Conservation (phyloP, 495 filamentous ascomycete species). For the Penicillium steckii region DNA sequence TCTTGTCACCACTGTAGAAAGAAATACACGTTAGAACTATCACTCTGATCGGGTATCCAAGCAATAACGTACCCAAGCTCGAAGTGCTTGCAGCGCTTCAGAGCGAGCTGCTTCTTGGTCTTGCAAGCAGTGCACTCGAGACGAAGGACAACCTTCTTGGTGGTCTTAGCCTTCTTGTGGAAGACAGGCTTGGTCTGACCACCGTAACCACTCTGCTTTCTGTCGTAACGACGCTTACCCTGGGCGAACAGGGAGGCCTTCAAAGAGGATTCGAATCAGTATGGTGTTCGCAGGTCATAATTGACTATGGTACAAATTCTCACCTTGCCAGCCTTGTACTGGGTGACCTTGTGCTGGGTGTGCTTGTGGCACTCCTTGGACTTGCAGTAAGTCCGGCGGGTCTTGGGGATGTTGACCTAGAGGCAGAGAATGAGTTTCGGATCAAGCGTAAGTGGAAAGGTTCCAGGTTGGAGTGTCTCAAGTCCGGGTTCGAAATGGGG, state of each 20-base stretch:
- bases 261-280: conserved; percentile 26
- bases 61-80: conserved; percentile 81
- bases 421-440: conserved; percentile 28
- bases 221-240: conserved; percentile 99
- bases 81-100: conserved; percentile 99
- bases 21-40: conserved; percentile 25
- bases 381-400: conserved; percentile 93
- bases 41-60: background rate
- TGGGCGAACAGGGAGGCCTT: conserved; percentile 91
- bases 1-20: conserved; percentile 93
- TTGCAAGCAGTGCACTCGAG: conserved; percentile 96
- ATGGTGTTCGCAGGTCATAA: background rate
- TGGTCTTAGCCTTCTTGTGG: conserved; percentile 99
- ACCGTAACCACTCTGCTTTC: conserved; percentile 98
- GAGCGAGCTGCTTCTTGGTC: conserved; percentile 94
- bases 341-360: conserved; percentile 90
- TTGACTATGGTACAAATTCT: conserved; percentile 7
- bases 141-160: conserved; percentile 98
- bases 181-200: conserved; percentile 99
- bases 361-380: conserved; percentile 93
- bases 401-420: conserved; percentile 88
- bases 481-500: background rate
- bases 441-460: background rate
- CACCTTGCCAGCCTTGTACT: conserved; percentile 96
- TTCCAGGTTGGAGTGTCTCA: conserved; percentile 10